phyloP scores from a whole-genome alignment of 192 early-diverging fungal genomes.

The Rhizoclosmatium sp. region DNA sequence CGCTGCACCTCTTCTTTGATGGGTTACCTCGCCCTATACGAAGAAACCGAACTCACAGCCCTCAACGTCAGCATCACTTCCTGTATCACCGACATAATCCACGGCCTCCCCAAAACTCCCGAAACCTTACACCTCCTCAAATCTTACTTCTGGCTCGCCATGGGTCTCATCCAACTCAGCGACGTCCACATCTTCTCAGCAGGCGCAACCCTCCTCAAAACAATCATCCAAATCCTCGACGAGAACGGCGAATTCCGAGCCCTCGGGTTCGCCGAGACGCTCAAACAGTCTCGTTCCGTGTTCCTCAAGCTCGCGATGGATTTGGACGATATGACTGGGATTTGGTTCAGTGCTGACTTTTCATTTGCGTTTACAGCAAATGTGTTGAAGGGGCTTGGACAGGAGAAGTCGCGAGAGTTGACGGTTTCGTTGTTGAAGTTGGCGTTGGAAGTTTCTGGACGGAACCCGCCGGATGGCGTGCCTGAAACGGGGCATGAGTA shows the following conservation, averaged over 20 bases:
- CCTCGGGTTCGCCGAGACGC: conserved; percentile 73
- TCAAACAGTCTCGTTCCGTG: conserved; percentile 74
- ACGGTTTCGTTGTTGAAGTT: conserved; percentile 74
- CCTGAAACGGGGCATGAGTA: conserved; percentile 27
- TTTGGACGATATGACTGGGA: conserved; percentile 77
- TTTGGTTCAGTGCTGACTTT: conserved; percentile 88
- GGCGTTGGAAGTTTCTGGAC: conserved; percentile 66
- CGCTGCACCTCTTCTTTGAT: conserved; percentile 90
- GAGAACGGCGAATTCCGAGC: conserved; percentile 69
- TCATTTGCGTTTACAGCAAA: conserved; percentile 83
- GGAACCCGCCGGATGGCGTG: conserved; percentile 30
- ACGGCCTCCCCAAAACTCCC: conserved; percentile 51
- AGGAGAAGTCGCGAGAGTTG: conserved; percentile 75
- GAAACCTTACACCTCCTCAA: conserved; percentile 51
- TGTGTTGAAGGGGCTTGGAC: conserved; percentile 84
- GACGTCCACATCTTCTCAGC: conserved; percentile 80
- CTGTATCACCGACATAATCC: conserved; percentile 88
- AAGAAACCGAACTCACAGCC: conserved; percentile 75
- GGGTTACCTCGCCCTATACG: conserved; percentile 84
- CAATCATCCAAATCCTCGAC: conserved; percentile 80
- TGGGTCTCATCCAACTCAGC: conserved; percentile 87
- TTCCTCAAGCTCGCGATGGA: conserved; percentile 75
- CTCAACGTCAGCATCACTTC: conserved; percentile 88
- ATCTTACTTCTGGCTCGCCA: conserved; percentile 90
- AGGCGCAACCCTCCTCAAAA: conserved; percentile 74